Evolutionary conservation across 805 yeast species (phyloP), one percentile per base, ranked within the genome.

Genomic region (Ogataea chonburiensis): DNA sequence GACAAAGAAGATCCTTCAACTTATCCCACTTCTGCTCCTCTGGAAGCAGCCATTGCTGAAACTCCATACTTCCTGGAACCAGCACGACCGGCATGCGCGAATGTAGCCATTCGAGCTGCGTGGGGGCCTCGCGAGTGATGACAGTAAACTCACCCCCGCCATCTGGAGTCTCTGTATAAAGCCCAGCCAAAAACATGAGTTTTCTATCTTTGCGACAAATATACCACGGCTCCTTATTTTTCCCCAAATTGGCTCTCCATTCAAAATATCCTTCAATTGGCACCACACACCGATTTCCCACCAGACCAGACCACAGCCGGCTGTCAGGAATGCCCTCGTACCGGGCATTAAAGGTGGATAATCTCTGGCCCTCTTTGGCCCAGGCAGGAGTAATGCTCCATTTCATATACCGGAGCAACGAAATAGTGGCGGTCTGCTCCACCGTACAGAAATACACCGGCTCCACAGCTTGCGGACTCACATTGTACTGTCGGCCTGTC

Each of bases 251-350:
- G 12, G 51, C 34, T 16, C 50, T 47, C 96, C 97, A 89, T 59
- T 89, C 97, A 53, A 75, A 89, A 58, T 89, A 89, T 0, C 96
- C 96, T 50, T 75, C 73, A 24, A 85, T 71, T 0, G 95, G 91
- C 0, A 87, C 75, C 1, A 81, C 79, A 55, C 96, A 88, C 24
- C 96, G 64, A 5, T 65, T 63, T 7, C 60, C 60, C 16, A 68
- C 60, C 23, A 69, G 61, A 1, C 65, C 43, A 5, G 65, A 65
- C 95, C 95, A 88, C 25, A 81, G 58, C 15, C 68, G 63, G 27
- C 70, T 67, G 1, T 62, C 58, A 4, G 68, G 66, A 0, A 87
- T 49, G 5, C 81, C 71, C 45, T 87, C 96, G 22, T 63, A 62
- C 14, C 93, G 63, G 17, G 95, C 87, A 62, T 88, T 88, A 66